A percentile compares a stretch with the other conserved stretches of the same genome.
phyloP scores from a whole-genome alignment of 2,329 filamentous ascomycete genomes.

The Aspergillus chevalieri region DNA sequence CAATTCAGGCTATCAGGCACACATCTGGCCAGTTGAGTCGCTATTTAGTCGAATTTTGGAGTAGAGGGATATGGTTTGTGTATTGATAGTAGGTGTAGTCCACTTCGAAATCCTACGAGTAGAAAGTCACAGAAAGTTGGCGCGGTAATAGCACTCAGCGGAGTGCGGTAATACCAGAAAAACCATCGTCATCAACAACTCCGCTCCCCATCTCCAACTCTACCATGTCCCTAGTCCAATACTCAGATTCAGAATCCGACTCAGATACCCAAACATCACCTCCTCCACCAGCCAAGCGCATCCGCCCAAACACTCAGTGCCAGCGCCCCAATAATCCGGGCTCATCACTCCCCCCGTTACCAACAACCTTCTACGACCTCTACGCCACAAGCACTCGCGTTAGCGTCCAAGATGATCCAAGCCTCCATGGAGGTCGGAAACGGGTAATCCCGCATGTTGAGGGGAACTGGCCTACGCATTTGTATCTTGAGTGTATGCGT shows the following conservation, averaged over 20 bases:
- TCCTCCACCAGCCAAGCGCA: conserved; percentile 20
- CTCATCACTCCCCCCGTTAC: conserved; percentile 62
- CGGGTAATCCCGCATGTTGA: conserved; percentile 75
- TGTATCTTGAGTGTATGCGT: conserved; percentile 87
- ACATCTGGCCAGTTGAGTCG: too few species aligned
- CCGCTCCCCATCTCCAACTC: not conserved
- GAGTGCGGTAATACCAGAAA: not conserved
- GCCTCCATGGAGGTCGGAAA: conserved; percentile 76
- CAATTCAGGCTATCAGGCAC: too few species aligned
- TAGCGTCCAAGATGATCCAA: conserved; percentile 73
- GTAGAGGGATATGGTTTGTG: too few species aligned
- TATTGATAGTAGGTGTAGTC: too few species aligned
- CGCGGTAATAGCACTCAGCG: not conserved
- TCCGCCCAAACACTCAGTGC: conserved; percentile 7
- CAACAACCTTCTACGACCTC: conserved; percentile 75
- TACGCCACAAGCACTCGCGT: conserved; percentile 77
- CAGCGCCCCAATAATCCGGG: conserved; percentile 8
- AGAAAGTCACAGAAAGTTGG: too few species aligned
- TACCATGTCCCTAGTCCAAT: conserved; percentile 59
- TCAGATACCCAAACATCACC: conserved; percentile 24
- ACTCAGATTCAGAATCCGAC: conserved; percentile 46
- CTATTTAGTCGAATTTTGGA: too few species aligned
- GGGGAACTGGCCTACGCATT: conserved; percentile 87
- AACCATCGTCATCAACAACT: not conserved
- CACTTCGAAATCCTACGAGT: too few species aligned